These are phyloP conservation scores for Lipomyces mesembrius DNA, from an alignment of 805 yeast genomes.

Conservation along the genomic window DNA sequence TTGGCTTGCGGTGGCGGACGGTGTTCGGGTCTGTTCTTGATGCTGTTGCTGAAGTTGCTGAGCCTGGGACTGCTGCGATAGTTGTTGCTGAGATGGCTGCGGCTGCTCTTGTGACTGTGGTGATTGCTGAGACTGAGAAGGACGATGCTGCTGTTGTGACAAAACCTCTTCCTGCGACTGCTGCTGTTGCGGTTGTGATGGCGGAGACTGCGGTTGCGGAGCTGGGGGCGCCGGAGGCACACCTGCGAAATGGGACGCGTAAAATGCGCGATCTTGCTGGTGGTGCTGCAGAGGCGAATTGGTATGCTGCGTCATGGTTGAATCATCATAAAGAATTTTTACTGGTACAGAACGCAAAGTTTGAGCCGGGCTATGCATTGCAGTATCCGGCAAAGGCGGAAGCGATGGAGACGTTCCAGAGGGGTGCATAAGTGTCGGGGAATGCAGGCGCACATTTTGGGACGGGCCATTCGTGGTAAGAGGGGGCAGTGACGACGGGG, in stretches of 20 bases:
- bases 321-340: slow-evolving; percentile 14
- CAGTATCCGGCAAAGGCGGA: not conserved
- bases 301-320: not conserved
- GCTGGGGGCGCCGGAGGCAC: not conserved
- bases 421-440: not conserved
- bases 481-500: slow-evolving; percentile 11
- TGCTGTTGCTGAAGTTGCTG: slow-evolving; percentile 7
- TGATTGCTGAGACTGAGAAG: not conserved
- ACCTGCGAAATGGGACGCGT: not conserved
- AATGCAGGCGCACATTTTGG: not conserved
- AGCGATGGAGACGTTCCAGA: not conserved
- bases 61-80: slow-evolving; percentile 6
- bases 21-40: not conserved
- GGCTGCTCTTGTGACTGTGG: slow-evolving; percentile 1
- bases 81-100: not conserved
- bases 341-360: slow-evolving; percentile 15
- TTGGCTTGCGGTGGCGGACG: not conserved
- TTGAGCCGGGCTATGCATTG: not conserved
- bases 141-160: slow-evolving; percentile 10
- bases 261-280: not conserved
- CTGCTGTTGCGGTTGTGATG: not conserved
- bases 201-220: not conserved
- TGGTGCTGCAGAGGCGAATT: not conserved
- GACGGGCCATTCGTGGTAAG: not conserved
- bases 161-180: not conserved